phyloP scores from a whole-genome alignment of 2,329 filamentous ascomycete species.

The Pleoardoris graminearum region DNA sequence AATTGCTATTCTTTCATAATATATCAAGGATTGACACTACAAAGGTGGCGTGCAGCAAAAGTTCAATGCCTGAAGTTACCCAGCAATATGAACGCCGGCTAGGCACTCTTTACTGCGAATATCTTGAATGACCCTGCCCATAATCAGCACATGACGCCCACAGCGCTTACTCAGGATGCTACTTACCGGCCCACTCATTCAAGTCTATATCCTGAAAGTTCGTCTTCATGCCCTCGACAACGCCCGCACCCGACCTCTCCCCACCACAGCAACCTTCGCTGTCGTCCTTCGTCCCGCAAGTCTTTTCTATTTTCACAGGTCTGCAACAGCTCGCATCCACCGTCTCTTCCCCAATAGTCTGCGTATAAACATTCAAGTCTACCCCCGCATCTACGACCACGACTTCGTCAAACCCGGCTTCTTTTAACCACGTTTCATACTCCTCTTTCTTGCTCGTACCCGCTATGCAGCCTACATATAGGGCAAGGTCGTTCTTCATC shows the following conservation, averaged over 20 bases:
- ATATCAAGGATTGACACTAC: neutral
- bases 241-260: slow-evolving; percentile 13
- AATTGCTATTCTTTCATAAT: no score
- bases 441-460: slow-evolving; percentile 58
- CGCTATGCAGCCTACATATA: slow-evolving; percentile 65
- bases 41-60: no score
- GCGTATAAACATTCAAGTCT: slow-evolving; percentile 22
- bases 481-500: slow-evolving; percentile 54
- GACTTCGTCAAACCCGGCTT: slow-evolving; percentile 47
- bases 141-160: slow-evolving; percentile 6
- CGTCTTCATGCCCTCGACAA: slow-evolving; percentile 14
- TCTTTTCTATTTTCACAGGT: neutral
- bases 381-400: slow-evolving; percentile 19
- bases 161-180: neutral
- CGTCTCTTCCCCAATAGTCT: neutral
- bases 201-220: slow-evolving; percentile 40
- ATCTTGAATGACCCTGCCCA: slow-evolving; percentile 52
- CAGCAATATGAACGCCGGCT: no score
- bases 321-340: slow-evolving; percentile 8
- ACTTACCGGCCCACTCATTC: slow-evolving; percentile 22
- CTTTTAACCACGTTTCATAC: slow-evolving; percentile 57
- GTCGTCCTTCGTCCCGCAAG: neutral
- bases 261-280: slow-evolving; percentile 9
- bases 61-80: no score
- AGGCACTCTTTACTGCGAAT: slow-evolving; percentile 51